Evolutionary conservation across 805 yeast species (phyloP).

Genomic region (Yamadazyma akitaensis): DNA sequence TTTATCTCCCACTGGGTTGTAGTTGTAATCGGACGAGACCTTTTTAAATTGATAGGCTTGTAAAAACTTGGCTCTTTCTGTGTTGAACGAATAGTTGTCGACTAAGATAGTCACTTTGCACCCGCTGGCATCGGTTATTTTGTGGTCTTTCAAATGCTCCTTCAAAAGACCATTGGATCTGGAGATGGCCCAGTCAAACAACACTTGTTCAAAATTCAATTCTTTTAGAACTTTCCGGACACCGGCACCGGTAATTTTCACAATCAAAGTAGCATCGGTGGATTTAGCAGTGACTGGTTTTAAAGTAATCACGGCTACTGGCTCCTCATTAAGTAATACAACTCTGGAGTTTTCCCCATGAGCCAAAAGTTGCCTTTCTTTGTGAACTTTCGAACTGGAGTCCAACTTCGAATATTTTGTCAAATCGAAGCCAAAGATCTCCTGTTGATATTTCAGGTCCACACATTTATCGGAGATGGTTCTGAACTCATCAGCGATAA

Average conservation of each 20-base stretch:
- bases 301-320: conserved; percentile 61
- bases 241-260: conserved; percentile 56
- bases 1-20: conserved; percentile 23
- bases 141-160: conserved; percentile 25
- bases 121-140: conserved; percentile 24
- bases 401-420: conserved; percentile 39
- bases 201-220: conserved; percentile 61
- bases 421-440: conserved; percentile 52
- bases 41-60: conserved; percentile 42
- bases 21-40: conserved; percentile 22
- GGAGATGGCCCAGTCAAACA: conserved; percentile 57
- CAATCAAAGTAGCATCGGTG: conserved; percentile 40
- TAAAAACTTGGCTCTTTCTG: conserved; percentile 33
- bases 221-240: conserved; percentile 65
- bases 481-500: conserved; percentile 48
- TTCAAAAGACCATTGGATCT: conserved; percentile 43
- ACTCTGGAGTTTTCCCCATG: conserved; percentile 50
- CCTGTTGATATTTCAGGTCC: conserved; percentile 20
- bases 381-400: conserved; percentile 10
- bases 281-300: conserved; percentile 39
- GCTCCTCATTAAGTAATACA: conserved; percentile 63
- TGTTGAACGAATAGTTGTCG: conserved; percentile 54
- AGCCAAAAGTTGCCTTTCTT: conserved; percentile 24
- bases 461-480: conserved; percentile 29
- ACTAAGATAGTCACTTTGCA: conserved; percentile 38